Evolutionary conservation across 2,329 filamentous ascomycete species (phyloP), one percentile per base, ranked within the genome.

Genomic region (Raffaelea ambrosiae): DNA sequence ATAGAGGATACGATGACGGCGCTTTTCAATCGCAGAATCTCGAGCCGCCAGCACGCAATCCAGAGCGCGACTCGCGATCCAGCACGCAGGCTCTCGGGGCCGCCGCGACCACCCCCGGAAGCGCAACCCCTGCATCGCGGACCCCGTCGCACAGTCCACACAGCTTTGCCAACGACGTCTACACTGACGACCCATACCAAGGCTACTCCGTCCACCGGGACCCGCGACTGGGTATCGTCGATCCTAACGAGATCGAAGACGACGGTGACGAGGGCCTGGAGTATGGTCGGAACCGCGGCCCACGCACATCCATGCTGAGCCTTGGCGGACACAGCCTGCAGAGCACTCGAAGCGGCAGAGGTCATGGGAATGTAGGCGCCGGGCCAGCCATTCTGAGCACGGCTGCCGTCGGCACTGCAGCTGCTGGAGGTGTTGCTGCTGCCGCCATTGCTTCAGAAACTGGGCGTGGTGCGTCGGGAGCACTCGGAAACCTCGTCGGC

Each of bases 251-350:
- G 14, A 90, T 95, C 54, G 78, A 77, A 20, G 90, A 95, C 61
- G 90, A 96, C 59, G 88, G 87, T 23, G 90, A 95, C 58, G 90
- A 95, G 61, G 88, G 85, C 1, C 74, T 93, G 45, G 73, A 77
- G 4, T 82, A 77, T 56, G 33, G 7, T 11, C 40, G 14, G 67
- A 63, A 44, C 7, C 66, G 62, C 43, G 60, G 58, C 65, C 69
- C 72, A 61, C 73, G 76, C 51, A 75, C 71, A 54, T 81, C 84
- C 33, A 76, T 83, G 62, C 64, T 84, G 33, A 80, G 77, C 50
- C 65, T 80, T 3, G 72, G 73, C 9, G 67, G 70, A 36, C 69
- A 72, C 20, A 73, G 65, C 53, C 59, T 61, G 43, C 63, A 63
- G 33, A 62, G 62, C 48, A 58, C 64, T 54, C 56, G 63, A 9